Conservation (phyloP, 768 basidiomycete genomes). For the Tricholoma bakamatsutake region DNA sequence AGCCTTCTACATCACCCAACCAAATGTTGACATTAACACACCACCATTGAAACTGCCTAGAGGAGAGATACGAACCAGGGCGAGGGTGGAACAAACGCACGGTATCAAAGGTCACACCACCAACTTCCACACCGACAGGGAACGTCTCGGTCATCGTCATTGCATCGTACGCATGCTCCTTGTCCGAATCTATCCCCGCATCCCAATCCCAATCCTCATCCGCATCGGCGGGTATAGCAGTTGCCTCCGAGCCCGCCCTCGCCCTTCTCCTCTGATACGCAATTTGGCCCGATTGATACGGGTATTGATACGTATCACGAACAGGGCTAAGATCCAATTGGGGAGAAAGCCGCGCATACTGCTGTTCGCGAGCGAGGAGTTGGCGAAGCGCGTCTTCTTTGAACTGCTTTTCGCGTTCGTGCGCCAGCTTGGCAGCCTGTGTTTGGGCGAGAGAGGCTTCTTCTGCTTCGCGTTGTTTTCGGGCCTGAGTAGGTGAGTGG, state of each 20-base stretch:
- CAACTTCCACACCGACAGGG: constrained; percentile 46
- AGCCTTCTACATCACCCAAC: constrained; percentile 35
- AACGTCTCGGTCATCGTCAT: constrained; percentile 57
- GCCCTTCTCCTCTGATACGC: neutral
- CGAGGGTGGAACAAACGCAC: constrained; percentile 71
- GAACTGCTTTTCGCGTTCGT: constrained; percentile 61
- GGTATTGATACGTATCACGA: neutral
- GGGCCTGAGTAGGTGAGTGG: constrained; percentile 31
- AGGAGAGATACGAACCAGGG: constrained; percentile 39
- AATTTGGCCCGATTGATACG: neutral
- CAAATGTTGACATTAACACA: no score
- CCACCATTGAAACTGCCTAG: no score
- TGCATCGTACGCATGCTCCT: neutral
- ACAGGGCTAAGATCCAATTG: neutral
- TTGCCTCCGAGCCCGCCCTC: constrained; percentile 65
- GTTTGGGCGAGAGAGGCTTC: constrained; percentile 47
- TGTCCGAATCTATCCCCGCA: neutral
- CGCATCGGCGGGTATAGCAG: constrained; percentile 45
- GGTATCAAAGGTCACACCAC: constrained; percentile 52
- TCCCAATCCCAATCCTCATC: no score
- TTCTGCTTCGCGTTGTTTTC: constrained; percentile 48
- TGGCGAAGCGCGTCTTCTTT: constrained; percentile 60
- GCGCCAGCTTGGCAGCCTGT: constrained; percentile 45
- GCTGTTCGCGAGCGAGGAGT: constrained; percentile 45
- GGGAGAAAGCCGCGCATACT: constrained; percentile 20